Conservation (phyloP, 768 basidiomycete genomes). For the Naganishia antarctica region DNA sequence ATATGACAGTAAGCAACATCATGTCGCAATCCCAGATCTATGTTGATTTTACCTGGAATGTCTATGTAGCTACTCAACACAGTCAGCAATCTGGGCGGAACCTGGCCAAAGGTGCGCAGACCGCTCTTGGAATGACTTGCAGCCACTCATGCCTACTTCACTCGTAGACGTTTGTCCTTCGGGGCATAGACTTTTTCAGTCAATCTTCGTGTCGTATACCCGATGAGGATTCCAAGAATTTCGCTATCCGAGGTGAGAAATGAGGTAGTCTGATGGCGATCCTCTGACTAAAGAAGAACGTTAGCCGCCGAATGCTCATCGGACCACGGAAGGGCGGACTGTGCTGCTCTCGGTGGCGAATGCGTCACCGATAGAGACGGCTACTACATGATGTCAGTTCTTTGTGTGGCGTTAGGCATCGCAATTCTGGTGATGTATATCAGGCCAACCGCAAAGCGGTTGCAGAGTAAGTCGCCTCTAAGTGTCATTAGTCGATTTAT, state of each 20-base stretch:
- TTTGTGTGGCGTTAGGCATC: conserved; percentile 77
- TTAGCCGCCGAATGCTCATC: conserved; percentile 83
- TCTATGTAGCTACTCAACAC: conserved; percentile 76
- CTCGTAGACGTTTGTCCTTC: conserved; percentile 83
- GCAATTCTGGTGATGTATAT: conserved; percentile 69
- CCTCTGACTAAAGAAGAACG: neutral
- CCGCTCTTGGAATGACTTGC: conserved; percentile 52
- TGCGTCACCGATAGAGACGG: conserved; percentile 86
- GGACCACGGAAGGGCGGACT: conserved; percentile 77
- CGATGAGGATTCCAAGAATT: conserved; percentile 44
- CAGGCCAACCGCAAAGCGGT: conserved; percentile 71
- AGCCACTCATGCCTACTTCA: conserved; percentile 75
- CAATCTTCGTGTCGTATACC: conserved; percentile 75
- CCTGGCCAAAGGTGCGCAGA: conserved; percentile 65
- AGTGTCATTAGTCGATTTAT: neutral
- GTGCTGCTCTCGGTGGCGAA: conserved; percentile 66
- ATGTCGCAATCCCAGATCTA: conserved; percentile 21
- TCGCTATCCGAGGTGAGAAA: conserved; percentile 51
- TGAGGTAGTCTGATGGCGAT: neutral
- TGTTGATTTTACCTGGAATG: neutral
- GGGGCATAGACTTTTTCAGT: conserved; percentile 87
- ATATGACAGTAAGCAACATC: conserved; percentile 80
- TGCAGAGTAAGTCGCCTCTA: conserved; percentile 55
- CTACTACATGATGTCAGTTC: conserved; percentile 74
- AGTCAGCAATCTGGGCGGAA: conserved; percentile 87